Evolutionary conservation across 78 protist genomes (phyloP).

Genomic region (Dictyostelium discoideum): DNA sequence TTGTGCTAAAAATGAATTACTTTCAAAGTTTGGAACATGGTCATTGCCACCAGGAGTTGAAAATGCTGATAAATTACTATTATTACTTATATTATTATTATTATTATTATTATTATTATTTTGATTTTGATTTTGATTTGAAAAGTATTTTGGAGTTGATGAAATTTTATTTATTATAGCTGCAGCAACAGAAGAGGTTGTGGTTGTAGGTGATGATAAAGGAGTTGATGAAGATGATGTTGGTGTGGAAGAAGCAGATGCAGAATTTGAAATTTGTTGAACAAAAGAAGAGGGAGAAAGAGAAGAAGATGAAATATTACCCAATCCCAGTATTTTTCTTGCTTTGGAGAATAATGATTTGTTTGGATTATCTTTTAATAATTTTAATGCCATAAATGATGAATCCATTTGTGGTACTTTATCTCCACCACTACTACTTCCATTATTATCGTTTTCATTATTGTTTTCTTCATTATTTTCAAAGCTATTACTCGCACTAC

Average conservation of each 20-base stretch:
- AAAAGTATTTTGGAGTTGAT: neutral
- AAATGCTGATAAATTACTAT: neutral
- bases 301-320: neutral
- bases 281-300: neutral
- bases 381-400: conserved; percentile 51
- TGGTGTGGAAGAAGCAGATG: neutral
- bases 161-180: neutral
- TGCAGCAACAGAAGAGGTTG: neutral
- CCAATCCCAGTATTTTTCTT: conserved; percentile 25
- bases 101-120: neutral
- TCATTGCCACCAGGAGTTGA: neutral
- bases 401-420: conserved; percentile 21
- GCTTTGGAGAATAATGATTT: conserved; percentile 41
- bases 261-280: too few relatives aligned
- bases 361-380: conserved; percentile 24
- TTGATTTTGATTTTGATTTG: neutral
- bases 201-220: neutral
- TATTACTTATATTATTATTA: neutral
- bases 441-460: neutral
- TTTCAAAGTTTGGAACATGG: neutral
- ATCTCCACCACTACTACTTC: neutral
- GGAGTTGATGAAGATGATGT: conserved; percentile 1
- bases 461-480: neutral
- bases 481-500: neutral
- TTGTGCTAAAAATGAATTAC: neutral